Conservation (phyloP, 305 asterid species). For the Rubia tinctorum region DNA sequence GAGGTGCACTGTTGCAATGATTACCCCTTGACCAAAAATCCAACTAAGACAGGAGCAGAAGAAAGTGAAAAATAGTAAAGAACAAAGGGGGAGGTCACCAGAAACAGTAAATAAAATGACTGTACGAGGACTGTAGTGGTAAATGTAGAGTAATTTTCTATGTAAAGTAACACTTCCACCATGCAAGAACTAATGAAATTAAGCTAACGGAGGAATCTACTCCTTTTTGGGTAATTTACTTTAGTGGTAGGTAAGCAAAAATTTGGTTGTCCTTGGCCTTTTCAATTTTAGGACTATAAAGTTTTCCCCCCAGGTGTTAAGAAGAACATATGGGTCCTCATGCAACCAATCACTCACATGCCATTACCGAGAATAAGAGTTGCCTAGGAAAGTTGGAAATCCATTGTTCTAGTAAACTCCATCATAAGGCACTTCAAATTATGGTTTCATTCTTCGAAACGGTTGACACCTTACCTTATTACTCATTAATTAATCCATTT, state of each 20-base stretch:
- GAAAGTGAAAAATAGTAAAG: no score
- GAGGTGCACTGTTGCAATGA: no score
- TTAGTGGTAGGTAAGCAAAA: no score
- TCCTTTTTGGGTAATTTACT: background rate
- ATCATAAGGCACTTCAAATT: background rate
- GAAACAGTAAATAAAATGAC: no score
- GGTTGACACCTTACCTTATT: slow-evolving; percentile 56
- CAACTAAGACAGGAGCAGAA: no score
- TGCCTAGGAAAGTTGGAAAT: background rate
- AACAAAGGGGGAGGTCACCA: no score
- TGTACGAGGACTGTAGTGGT: no score
- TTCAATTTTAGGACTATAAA: background rate
- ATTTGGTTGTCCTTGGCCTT: background rate
- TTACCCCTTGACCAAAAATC: no score
- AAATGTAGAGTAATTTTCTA: no score
- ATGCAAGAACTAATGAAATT: background rate
- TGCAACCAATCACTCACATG: background rate
- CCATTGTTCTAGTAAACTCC: background rate
- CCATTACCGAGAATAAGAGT: background rate
- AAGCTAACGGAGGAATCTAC: background rate
- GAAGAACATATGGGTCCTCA: background rate
- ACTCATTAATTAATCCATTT: slow-evolving; percentile 42
- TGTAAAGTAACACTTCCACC: background rate
- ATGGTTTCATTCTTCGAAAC: slow-evolving; percentile 40
- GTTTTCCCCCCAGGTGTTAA: background rate